Base-by-base conservation (phyloP, 257 asterid species). In the Solanum piurae region DNA sequence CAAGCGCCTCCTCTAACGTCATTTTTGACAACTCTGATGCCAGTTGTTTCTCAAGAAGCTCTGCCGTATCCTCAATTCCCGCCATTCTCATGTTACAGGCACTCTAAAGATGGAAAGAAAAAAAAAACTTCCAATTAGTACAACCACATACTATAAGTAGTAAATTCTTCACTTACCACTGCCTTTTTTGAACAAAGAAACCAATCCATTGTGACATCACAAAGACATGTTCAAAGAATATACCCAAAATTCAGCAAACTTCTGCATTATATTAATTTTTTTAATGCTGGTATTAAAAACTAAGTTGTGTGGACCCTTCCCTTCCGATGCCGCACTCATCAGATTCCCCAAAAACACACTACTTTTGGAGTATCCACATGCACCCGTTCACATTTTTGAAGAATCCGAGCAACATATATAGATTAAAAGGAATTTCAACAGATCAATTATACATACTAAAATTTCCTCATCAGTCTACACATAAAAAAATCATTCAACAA, bases 21-120 rank as follows among this genome's bases (percentile, higher is more conserved):
- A 95, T 93, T 84, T 93, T 89, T 5, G 98, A 95, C 89, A 97
- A 85, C 92, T 94, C 98, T 21, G 95, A 86, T 25, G 98, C 95
- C 85, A 97, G 86, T 91, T 97, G 96, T 92, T 94, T 95, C 93
- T 97, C 99, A 64, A 97, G 96, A 89, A 94, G 91, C 94, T 95
- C 98, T 34, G 99, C 99, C 5, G 98, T 95, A 86, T 90, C 98
- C 92, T 94, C 98, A 84, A 97, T 93, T 89, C 98, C 98, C 0
- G 98, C 97, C 92, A 83, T 92, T 91, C 99, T 91, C 96, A 97
- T 88, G 92, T 92, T 93, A 90, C 98, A 97, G 75, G 98, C 99
- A 92, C 98, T 94, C 99, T 97, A 87, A 83, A 49, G 27, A 27
- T 68, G 75, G 86, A 49, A n/a, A 37, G 73, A 40, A 82, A 46